Evolutionary conservation across 2,329 filamentous ascomycete genomes (phyloP), one percentile per base, ranked within the genome.

Genomic region (Colletotrichum sp.): DNA sequence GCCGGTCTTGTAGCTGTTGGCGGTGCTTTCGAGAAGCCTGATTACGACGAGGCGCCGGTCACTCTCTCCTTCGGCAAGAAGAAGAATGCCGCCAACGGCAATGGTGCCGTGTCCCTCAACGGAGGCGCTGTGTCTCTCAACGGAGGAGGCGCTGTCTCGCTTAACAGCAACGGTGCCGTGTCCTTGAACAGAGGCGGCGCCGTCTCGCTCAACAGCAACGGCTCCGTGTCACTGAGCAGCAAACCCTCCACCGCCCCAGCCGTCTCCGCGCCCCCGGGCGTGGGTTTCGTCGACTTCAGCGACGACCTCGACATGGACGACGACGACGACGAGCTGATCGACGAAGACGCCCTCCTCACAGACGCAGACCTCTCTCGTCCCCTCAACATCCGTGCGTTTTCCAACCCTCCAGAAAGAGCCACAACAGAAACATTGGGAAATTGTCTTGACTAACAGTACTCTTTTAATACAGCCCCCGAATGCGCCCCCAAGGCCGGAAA

Each of bases 401-500:
- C n/a, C n/a, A n/a, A n/a, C n/a, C n/a, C n/a, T n/a, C n/a, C n/a
- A n/a, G n/a, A n/a, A n/a, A n/a, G n/a, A n/a, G n/a, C n/a, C n/a
- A n/a, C n/a, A n/a, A n/a, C n/a, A n/a, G n/a, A n/a, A n/a, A n/a
- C n/a, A n/a, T n/a, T n/a, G n/a, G n/a, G n/a, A n/a, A n/a, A n/a
- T n/a, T n/a, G n/a, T n/a, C n/a, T n/a, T n/a, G n/a, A n/a, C n/a
- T n/a, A n/a, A n/a, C n/a, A n/a, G n/a, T n/a, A n/a, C n/a, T n/a
- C n/a, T n/a, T n/a, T n/a, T n/a, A n/a, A n/a, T n/a, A n/a, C 77
- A 91, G 96, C 97, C 68, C 91, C 93, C 30, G 95, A 97, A 83
- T 99, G 97, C 84, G 92, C 93, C 74, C 96, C 96, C 63, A 95
- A 97, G 86, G 90, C 93, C 59, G 95, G 95, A 74, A 98, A 98